A percentile compares a stretch with the other conserved stretches of the same genome.
Conservation (phyloP, 257 asterid species). For the Ocimum tenuiflorum region DNA sequence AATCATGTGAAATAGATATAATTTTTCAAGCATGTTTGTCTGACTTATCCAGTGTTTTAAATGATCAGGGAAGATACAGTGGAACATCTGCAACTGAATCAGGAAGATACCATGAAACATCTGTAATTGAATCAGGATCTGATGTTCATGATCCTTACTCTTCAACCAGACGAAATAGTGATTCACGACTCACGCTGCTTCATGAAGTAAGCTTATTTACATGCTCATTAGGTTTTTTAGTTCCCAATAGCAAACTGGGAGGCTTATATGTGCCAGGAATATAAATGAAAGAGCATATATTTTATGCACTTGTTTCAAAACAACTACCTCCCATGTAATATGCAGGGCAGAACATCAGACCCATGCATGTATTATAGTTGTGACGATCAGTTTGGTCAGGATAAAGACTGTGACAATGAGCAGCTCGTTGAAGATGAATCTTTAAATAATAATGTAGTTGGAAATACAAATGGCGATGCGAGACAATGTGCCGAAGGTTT, state of each 20-base stretch:
- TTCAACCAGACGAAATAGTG: conserved; percentile 37
- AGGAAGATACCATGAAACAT: conserved; percentile 45
- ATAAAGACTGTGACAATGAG: conserved; percentile 34
- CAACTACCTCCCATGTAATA: not conserved
- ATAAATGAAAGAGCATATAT: not conserved
- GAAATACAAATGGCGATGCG: conserved; percentile 26
- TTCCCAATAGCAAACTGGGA: not conserved
- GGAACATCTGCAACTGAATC: conserved; percentile 48
- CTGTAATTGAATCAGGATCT: conserved; percentile 48
- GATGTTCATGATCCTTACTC: conserved; percentile 49
- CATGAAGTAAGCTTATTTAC: conserved; percentile 52
- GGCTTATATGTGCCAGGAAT: not conserved
- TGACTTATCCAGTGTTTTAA: conserved; percentile 14
- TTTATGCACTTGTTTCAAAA: not conserved
- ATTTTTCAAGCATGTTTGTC: conserved; percentile 5
- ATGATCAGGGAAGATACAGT: conserved; percentile 50
- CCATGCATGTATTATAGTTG: conserved; percentile 62
- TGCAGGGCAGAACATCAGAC: conserved; percentile 56
- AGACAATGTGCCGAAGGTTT: conserved; percentile 46
- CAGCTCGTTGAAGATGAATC: conserved; percentile 31
- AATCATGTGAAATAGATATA: not conserved
- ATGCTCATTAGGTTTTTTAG: not conserved
- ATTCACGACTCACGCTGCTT: conserved; percentile 39
- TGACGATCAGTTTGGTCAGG: conserved; percentile 50
- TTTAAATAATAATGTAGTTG: conserved; percentile 14